These are phyloP conservation scores for Cicer bijugum DNA, from an alignment of 306 rosid species.

Conservation along the genomic window DNA sequence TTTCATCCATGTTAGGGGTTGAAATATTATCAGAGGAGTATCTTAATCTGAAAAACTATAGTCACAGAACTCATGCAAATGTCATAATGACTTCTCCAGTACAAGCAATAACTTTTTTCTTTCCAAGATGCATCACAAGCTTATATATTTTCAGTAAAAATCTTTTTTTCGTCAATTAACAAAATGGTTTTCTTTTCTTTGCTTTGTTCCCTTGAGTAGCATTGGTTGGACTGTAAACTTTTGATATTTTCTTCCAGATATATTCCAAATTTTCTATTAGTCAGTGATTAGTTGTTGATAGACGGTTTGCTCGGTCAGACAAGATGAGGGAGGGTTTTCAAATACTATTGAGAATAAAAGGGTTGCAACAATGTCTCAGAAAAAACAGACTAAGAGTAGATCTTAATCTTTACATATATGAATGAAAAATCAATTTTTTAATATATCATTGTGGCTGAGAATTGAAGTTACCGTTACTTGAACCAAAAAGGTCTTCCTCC, in stretches of 20 bases:
- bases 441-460: background rate
- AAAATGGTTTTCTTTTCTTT: background rate
- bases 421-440: background rate
- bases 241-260: conserved; percentile 1
- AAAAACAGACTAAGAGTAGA: background rate
- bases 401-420: background rate
- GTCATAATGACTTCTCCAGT: conserved; percentile 14
- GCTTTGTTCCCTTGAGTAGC: conserved; percentile 7
- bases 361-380: background rate
- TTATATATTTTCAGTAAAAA: background rate
- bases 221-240: conserved; percentile 27
- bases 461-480: background rate
- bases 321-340: background rate
- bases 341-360: background rate
- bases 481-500: background rate
- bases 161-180: background rate
- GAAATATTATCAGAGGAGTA: conserved; percentile 26
- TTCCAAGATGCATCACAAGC: conserved; percentile 13
- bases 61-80: conserved; percentile 7
- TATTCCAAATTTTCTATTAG: conserved; percentile 7
- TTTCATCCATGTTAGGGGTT: conserved; percentile 24
- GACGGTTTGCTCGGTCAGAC: background rate
- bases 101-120: background rate
- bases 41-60: conserved; percentile 32
- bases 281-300: background rate